Evolutionary conservation across 305 asterid genomes (phyloP), one percentile per base, ranked within the genome.

Genomic region (Solanum hybrid): DNA sequence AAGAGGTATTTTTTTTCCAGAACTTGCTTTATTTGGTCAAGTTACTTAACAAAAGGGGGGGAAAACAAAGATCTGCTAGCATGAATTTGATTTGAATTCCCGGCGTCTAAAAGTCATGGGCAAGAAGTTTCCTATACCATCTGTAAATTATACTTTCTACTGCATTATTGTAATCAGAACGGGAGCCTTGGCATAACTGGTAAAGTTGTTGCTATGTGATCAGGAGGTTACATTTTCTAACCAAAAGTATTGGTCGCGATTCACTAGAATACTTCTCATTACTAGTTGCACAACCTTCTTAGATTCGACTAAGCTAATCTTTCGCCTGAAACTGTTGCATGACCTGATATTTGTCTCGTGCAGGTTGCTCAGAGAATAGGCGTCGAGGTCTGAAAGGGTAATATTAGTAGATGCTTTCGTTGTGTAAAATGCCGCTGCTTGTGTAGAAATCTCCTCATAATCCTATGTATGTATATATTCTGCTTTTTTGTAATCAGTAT

Each of bases 311-410:
- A 6, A 37, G 14, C 35, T 35, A 78, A 56, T 76, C 77, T 64
- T 36, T 78, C 8, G 4, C 35, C 7, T 17, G 35, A 37, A n/a
- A 46, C 35, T 29, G 38, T 82, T 11, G 72, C 16, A 5, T 51
- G 22, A 46, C 29, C 22, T 56, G 31, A 20, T 10, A 17, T 31
- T 40, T 89, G 89, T 14, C 56, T 32, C 76, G 85, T 90, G 92
- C 96, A 97, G 99, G 98, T 97, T 93, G 98, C 99, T 86, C 95
- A 95, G 88, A 94, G 98, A 90, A 97, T 97, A 69, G 99, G 99
- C 78, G 94, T 97, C 87, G 91, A 92, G 87, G 96, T 96, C 51
- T 96, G 94, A 95, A 82, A 81, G 76, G 42, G 36, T 71, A 17
- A 10, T 84, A 27, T 51, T 40, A 26, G 42, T 37, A 82, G 81